Evolutionary conservation across 2,329 filamentous ascomycete species (phyloP), one percentile per base, ranked within the genome.

Genomic region (Fusarium camptoceras): DNA sequence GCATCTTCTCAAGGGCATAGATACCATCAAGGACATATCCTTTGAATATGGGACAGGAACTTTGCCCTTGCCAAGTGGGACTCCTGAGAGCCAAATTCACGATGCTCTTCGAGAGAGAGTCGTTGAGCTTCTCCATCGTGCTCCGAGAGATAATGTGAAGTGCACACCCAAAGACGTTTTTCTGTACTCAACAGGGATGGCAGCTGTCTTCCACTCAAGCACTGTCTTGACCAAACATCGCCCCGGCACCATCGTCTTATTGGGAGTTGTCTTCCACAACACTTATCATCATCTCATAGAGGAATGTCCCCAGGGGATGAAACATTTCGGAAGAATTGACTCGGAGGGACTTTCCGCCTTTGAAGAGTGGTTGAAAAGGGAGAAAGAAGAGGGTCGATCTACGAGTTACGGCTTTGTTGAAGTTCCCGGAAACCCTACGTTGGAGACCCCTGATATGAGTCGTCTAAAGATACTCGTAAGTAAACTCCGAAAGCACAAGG

Each of bases 181-280:
- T 51, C 77, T 89, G 22, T 88, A 85, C 70, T 81, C 83, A 8
- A 84, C 84, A 1, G 87, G 87, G 27, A 89, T 89, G 86, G 82
- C 82, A 1, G 80, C 83, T 27, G 82, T 89, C 14, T 85, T 82
- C 57, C 76, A 81, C 25, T 64, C 81, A 3, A 83, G 83, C 37
- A 77, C 78, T 42, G 76, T 79, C 4, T 71, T 87, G 12, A 63
- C 78, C 4, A 70, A 75, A 27, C 70, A 79, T 30, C 77, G 80
- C 3, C 75, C 78, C 0, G 76, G 78, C 5, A 79, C 77, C 34
- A 78, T 81, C 8, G 80, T 84, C 9, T 76, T 85, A 15, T 79
- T 88, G 27, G 86, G 87, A 10, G 76, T 85, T n/a, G 76, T 84
- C 5, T 89, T 88, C 70, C 81, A 85, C 66, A 83, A 80, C 61